Conservation (phyloP, 345 rosid genomes). For the Salix viminalis region DNA sequence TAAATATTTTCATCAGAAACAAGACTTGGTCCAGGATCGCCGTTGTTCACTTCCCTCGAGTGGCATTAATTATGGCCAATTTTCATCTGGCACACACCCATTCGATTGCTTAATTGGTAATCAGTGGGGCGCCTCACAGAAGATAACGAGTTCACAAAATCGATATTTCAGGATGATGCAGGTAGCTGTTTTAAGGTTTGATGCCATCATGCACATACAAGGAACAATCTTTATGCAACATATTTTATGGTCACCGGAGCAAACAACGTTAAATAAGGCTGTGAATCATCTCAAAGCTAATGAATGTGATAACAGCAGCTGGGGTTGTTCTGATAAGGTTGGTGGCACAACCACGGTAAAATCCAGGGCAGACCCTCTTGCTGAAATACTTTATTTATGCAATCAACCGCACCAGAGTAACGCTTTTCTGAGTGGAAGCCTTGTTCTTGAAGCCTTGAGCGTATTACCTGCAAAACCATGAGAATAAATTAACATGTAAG, state of each 20-base stretch:
- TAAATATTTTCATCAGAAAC: background rate
- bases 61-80: background rate
- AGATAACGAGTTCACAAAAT: background rate
- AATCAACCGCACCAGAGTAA: conserved; percentile 61
- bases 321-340: conserved; percentile 86
- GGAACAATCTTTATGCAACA: background rate
- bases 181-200: background rate
- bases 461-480: conserved; percentile 47
- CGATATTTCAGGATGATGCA: background rate
- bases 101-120: too few relatives aligned
- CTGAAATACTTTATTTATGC: conserved; percentile 35
- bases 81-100: background rate
- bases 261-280: conserved; percentile 9
- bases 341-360: conserved; percentile 90
- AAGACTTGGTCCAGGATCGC: background rate
- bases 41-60: background rate
- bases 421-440: conserved; percentile 76
- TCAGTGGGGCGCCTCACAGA: background rate
- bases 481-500: background rate
- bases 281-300: conserved; percentile 92
- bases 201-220: background rate
- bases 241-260: background rate
- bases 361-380: conserved; percentile 69
- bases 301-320: conserved; percentile 89
- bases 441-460: conserved; percentile 89